Evolutionary conservation across 768 basidiomycete species (phyloP).

Genomic region (Tricholoma sp.): DNA sequence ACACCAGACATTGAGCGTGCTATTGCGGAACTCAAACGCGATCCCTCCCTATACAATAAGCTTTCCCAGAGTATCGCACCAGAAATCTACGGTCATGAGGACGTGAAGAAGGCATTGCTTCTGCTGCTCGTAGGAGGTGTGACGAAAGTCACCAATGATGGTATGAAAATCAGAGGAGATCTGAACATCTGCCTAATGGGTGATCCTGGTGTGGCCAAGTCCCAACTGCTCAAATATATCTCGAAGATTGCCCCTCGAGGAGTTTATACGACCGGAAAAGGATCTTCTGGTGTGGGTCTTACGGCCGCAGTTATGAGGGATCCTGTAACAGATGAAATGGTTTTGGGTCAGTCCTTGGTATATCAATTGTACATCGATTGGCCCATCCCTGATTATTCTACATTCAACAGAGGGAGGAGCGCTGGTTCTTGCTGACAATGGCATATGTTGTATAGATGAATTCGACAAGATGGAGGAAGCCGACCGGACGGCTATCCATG

Average conservation of each 20-base stretch:
- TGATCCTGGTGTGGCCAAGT: constrained; percentile 98
- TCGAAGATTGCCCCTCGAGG: constrained; percentile 97
- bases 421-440: constrained; percentile 97
- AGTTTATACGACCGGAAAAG: constrained; percentile 97
- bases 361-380: too few species aligned
- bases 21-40: constrained; percentile 62
- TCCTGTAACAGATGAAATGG: constrained; percentile 99
- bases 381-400: constrained; percentile 1
- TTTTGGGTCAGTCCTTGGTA: constrained; percentile 63
- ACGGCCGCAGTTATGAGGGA: constrained; percentile 99
- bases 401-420: constrained; percentile 86
- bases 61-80: constrained; percentile 94
- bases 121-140: constrained; percentile 93
- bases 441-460: constrained; percentile 99
- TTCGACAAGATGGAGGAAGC: constrained; percentile 99
- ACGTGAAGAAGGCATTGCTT: constrained; percentile 95
- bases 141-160: constrained; percentile 92
- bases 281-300: constrained; percentile 97
- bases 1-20: constrained; percentile 76
- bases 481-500: constrained; percentile 97
- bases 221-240: constrained; percentile 95
- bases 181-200: constrained; percentile 98
- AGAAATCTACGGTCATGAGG: constrained; percentile 96
- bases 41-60: constrained; percentile 80
- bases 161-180: constrained; percentile 98